A percentile compares a stretch with the other conserved stretches of the same genome.
phyloP scores from a whole-genome alignment of 2,329 filamentous ascomycete species.

The Nothophaeocryptopus gaeumannii region DNA sequence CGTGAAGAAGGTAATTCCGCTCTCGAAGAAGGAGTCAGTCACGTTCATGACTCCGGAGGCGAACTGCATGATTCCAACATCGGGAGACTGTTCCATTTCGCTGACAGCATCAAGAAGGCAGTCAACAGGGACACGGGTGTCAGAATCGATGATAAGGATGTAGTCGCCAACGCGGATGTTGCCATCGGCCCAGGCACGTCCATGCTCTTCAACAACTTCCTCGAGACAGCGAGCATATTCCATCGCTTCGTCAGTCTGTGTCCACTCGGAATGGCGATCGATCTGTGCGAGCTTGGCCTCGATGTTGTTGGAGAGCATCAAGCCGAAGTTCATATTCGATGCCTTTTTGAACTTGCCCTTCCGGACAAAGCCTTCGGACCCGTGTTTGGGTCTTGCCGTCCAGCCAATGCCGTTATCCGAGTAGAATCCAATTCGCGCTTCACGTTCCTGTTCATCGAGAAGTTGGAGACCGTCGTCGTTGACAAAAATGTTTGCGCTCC shows the following conservation, averaged over 20 bases:
- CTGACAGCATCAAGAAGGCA: constrained; percentile 67
- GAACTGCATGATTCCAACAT: constrained; percentile 71
- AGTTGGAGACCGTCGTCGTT: constrained; percentile 74
- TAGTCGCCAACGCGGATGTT: constrained; percentile 62
- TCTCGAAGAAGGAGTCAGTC: constrained; percentile 69
- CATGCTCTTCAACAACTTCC: constrained; percentile 54
- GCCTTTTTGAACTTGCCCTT: constrained; percentile 67
- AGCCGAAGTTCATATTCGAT: constrained; percentile 72
- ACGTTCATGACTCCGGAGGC: constrained; percentile 76
- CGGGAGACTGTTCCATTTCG: constrained; percentile 68
- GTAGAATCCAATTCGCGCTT: constrained; percentile 48
- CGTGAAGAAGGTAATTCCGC: constrained; percentile 75
- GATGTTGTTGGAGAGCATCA: constrained; percentile 60
- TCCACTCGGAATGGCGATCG: constrained; percentile 38
- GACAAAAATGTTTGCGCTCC: constrained; percentile 74
- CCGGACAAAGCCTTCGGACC: constrained; percentile 51
- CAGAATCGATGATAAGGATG: constrained; percentile 66
- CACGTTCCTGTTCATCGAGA: constrained; percentile 49
- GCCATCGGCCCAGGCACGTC: constrained; percentile 58
- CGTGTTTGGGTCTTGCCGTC: constrained; percentile 51
- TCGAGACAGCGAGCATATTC: constrained; percentile 52
- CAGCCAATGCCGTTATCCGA: constrained; percentile 52
- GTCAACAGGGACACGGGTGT: constrained; percentile 66
- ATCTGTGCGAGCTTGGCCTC: constrained; percentile 55
- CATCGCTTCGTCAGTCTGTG: constrained; percentile 37